Base-by-base conservation (phyloP, 2,329 filamentous ascomycete species). In the Penicillium psychrosexuale region DNA sequence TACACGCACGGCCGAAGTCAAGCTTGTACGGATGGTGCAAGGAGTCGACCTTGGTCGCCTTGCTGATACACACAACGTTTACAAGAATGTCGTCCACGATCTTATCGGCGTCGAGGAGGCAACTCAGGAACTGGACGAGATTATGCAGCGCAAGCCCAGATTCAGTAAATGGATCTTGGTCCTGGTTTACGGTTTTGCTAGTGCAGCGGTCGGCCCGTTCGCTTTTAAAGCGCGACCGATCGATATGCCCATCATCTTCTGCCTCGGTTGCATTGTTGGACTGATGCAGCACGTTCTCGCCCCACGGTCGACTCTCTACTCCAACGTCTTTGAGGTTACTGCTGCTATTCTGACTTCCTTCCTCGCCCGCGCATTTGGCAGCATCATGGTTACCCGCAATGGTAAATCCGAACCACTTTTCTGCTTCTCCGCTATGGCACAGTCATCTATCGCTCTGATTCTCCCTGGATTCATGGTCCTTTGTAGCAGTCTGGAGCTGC, bases 211-310 rank as follows among this genome's bases (percentile, higher is more conserved):
- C 2, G 90, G 88, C 0, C 90, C 90, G 0, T 95, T 95, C 66
- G 89, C 89, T 11, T 96, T 95, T 66, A 78, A 85, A 53, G 89
- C 88, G 3, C 84, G 90, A 3, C 84, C 87, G 40, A 89, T 94
- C 66, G 91, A 96, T 68, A 77, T 95, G 61, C 90, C 89, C 0
- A 81, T 93, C 30, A 85, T 87, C 42, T 95, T 95, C 70, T 57
- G 90, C 1, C 80, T 96, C 0, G 91, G 91, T 5, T 87, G 84
- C 64, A 76, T 93, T 19, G 79, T 95, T 2, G 91, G 90, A 1
- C 75, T 86, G 51, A 78, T 96, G 52, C 90, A 95, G 66, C 82
- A 94, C 12, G 82, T 91, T 37, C 76, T 91, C 4, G 87, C 90
- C 0, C 89, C 90, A 0, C 83, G 80, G 15, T 94, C 90, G 13